Base-by-base conservation (phyloP, 169 alveolate genomes). In the Plasmodium gonderi region DNA sequence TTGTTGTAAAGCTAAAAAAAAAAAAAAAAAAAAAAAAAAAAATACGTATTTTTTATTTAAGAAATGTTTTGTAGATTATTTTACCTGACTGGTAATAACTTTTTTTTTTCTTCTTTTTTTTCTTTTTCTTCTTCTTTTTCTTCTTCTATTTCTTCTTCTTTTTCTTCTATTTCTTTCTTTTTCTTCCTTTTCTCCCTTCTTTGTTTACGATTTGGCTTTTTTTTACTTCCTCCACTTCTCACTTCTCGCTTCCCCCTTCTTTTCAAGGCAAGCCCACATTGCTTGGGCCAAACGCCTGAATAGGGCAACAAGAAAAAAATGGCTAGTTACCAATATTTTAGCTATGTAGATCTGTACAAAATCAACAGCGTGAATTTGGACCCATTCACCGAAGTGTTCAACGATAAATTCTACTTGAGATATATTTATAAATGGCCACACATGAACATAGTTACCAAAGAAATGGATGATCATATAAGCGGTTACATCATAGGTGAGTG, bases 351-450 rank as follows among this genome's bases (percentile, higher is more conserved):
- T 87, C 78, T 87, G 40, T 87, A 87, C 72, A 77, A 79, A 78
- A 67, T 87, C 38, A 79, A 87, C 42, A 87, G 67, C 78, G 79
- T 87, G 14, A 87, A 87, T 60, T 74, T 87, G 60, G 93, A 87
- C 17, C 93, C 93, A n/a, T 87, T 87, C 54, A 87, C 93, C 8
- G 93, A 87, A 67, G 81, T 78, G 14, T 87, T 78, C 60, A 79
- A 87, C 49, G 89, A 78, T 60, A 68, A 87, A 26, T 87, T 87
- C 64, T 87, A 87, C 36, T 77, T 87, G 47, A 65, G 80, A 47
- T 87, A 87, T 6, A 64, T 87, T 87, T 87, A 77, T 38, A 87
- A 87, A 44, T 87, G 93, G 93, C 93, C 93, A 8, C 91, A 87
- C 67, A 77, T 87, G 90, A 78, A 79, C 20, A 79, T 79, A 11